Evolutionary conservation across 1,284 basidiomycete species (phyloP).

Genomic region (Naganishia sp.): DNA sequence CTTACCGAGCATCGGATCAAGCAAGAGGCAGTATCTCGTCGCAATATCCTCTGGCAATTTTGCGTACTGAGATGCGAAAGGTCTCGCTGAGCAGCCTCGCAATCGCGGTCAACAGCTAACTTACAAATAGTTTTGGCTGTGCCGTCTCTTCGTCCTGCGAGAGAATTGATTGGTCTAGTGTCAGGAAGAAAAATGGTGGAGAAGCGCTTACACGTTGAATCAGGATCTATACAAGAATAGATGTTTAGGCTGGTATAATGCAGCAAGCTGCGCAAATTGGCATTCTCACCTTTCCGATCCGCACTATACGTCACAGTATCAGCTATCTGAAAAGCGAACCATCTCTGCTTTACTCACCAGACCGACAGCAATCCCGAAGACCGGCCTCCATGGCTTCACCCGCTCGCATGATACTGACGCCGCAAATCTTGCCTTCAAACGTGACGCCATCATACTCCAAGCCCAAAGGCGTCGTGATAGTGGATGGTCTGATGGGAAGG

Average conservation of each 20-base stretch:
- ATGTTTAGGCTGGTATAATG: background rate
- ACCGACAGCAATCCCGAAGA: constrained; percentile 81
- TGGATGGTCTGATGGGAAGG: constrained; percentile 83
- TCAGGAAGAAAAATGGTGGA: background rate
- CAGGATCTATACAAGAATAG: constrained; percentile 63
- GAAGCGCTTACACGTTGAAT: constrained; percentile 75
- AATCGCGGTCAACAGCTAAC: constrained; percentile 25
- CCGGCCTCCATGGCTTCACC: constrained; percentile 95
- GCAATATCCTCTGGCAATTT: constrained; percentile 93
- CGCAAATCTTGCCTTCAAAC: constrained; percentile 92
- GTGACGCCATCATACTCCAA: constrained; percentile 81
- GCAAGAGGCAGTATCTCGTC: constrained; percentile 83
- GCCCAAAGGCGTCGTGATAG: constrained; percentile 64
- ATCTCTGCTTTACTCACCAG: constrained; percentile 41
- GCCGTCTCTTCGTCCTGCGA: constrained; percentile 85
- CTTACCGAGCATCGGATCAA: constrained; percentile 96
- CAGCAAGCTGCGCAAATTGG: background rate
- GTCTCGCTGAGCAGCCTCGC: background rate
- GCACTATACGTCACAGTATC: constrained; percentile 39
- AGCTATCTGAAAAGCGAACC: background rate
- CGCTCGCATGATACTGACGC: constrained; percentile 86
- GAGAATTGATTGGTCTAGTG: background rate
- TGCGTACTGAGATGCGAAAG: constrained; percentile 52
- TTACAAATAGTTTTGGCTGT: constrained; percentile 76
- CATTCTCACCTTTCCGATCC: constrained; percentile 52